phyloP scores from a whole-genome alignment of 331 rosid genomes.

The Quercus lobata region DNA sequence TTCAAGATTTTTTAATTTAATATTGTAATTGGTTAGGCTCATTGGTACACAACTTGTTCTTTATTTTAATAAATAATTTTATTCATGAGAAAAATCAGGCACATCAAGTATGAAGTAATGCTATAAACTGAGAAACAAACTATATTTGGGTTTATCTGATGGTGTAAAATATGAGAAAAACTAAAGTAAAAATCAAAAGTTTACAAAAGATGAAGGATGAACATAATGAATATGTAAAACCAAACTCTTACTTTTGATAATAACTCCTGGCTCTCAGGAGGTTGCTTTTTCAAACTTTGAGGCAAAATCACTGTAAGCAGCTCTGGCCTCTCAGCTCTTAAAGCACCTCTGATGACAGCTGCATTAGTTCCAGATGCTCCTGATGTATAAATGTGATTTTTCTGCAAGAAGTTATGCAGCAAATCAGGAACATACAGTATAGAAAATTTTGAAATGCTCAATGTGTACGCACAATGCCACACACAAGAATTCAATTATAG shows the following conservation, averaged over 20 bases:
- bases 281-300: constrained; percentile 90
- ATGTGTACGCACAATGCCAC: constrained; percentile 16
- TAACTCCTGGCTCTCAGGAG: constrained; percentile 99
- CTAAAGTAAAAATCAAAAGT: not conserved
- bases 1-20: no score
- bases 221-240: not conserved
- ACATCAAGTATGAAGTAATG: not conserved
- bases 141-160: not conserved
- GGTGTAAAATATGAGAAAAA: not conserved
- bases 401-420: constrained; percentile 35
- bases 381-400: constrained; percentile 94
- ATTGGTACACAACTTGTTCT: no score
- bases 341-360: constrained; percentile 98
- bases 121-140: not conserved
- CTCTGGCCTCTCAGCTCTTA: constrained; percentile 98
- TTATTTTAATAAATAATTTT: no score
- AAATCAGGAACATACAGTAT: not conserved
- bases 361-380: constrained; percentile 99
- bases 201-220: not conserved
- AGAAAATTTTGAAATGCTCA: constrained; percentile 7
- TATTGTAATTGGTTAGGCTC: no score
- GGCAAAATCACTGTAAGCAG: constrained; percentile 96
- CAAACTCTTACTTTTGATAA: constrained; percentile 73
- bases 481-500: constrained; percentile 8
- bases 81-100: not conserved